These are phyloP conservation scores for Eucalyptus victrix DNA, from an alignment of 345 rosid genomes.

Conservation along the genomic window DNA sequence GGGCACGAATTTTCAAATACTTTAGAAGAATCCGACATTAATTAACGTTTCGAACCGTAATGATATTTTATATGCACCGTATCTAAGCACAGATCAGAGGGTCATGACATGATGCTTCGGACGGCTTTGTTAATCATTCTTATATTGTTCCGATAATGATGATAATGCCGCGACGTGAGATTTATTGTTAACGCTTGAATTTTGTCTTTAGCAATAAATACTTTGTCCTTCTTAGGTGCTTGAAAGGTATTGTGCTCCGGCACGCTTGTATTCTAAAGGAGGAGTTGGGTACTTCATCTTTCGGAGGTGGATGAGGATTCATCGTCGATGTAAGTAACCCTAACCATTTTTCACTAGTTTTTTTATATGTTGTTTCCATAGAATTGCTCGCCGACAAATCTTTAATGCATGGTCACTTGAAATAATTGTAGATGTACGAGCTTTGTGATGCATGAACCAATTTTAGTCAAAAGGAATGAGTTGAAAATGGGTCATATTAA, in stretches of 20 bases:
- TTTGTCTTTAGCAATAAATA: neutral
- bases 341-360: neutral
- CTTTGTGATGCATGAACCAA: neutral
- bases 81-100: neutral
- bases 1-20: neutral
- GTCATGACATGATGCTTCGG: neutral
- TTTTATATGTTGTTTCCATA: neutral
- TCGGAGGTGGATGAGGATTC: neutral
- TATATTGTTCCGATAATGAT: neutral
- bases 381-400: fast-evolving
- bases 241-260: neutral
- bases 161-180: fast-evolving
- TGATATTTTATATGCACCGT: neutral
- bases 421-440: neutral
- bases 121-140: neutral
- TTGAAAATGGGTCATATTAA: neutral
- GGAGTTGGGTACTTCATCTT: neutral
- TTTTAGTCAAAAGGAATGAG: neutral
- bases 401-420: neutral
- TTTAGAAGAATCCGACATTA: neutral
- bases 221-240: neutral
- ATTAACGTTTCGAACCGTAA: neutral
- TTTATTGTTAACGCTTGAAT: fast-evolving
- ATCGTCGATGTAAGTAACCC: neutral
- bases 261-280: neutral